phyloP scores from a whole-genome alignment of 768 basidiomycete genomes.

The Leucosporidium creatinivorum region DNA sequence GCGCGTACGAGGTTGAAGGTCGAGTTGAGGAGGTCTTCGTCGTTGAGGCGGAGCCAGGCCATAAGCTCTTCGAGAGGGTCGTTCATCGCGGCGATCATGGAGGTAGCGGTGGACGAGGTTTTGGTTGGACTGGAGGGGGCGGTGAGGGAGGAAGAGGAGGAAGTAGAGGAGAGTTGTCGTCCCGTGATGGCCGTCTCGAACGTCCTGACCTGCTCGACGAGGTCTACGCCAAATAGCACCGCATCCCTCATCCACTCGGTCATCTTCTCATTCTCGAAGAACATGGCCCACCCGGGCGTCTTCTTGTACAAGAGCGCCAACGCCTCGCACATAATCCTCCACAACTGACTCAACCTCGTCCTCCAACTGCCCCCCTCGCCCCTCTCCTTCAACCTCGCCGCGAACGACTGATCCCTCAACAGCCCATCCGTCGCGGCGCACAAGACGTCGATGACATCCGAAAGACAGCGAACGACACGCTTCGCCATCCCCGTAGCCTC shows the following conservation, averaged over 20 bases:
- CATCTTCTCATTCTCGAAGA: constrained; percentile 76
- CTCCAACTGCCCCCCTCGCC: constrained; percentile 25
- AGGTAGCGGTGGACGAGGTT: constrained; percentile 56
- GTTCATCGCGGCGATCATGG: constrained; percentile 68
- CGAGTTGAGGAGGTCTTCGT: constrained; percentile 82
- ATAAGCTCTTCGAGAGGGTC: constrained; percentile 69
- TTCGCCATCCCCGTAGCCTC: constrained; percentile 87
- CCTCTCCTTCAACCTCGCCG: constrained; percentile 29
- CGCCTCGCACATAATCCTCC: constrained; percentile 72
- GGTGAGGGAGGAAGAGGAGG: constrained; percentile 11
- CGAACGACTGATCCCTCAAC: constrained; percentile 43
- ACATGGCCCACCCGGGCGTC: constrained; percentile 73
- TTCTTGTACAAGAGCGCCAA: constrained; percentile 76
- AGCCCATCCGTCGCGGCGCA: constrained; percentile 67
- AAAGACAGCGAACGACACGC: constrained; percentile 81
- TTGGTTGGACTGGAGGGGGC: constrained; percentile 36
- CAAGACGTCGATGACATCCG: constrained; percentile 82
- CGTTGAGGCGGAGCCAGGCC: constrained; percentile 85
- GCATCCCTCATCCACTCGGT: constrained; percentile 97
- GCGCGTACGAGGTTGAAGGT: constrained; percentile 74
- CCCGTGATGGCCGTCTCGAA: constrained; percentile 60
- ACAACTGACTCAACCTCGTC: constrained; percentile 52
- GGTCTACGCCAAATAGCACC: constrained; percentile 79
- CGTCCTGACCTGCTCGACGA: constrained; percentile 69
- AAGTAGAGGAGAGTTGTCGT: background rate